These are phyloP conservation scores for Asterophora parasitica DNA, from an alignment of 768 basidiomycete genomes.

Conservation along the genomic window DNA sequence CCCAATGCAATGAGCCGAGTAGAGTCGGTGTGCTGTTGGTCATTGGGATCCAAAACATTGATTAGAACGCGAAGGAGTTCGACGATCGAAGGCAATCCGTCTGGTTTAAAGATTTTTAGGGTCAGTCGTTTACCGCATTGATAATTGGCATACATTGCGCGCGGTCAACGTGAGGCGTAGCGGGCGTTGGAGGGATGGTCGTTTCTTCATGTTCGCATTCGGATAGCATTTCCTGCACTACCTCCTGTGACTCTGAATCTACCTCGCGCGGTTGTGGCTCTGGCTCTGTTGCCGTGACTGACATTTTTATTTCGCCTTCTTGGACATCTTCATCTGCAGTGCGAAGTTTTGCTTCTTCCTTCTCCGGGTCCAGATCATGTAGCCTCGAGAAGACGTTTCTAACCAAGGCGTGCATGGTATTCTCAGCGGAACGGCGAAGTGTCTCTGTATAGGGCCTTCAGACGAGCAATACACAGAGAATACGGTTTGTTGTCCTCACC, in stretches of 20 bases:
- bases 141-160: slow-evolving; percentile 35
- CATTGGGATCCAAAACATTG: slow-evolving; percentile 91
- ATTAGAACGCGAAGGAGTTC: slow-evolving; percentile 93
- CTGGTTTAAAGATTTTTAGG: slow-evolving; percentile 31
- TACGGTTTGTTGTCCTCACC: slow-evolving; percentile 48
- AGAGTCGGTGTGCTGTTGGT: slow-evolving; percentile 94
- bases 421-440: slow-evolving; percentile 81
- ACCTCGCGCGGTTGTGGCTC: slow-evolving; percentile 16
- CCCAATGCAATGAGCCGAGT: slow-evolving; percentile 86
- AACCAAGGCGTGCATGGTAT: slow-evolving; percentile 84
- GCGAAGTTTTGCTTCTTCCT: slow-evolving; percentile 64
- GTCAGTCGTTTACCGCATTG: neutral
- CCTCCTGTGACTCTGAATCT: slow-evolving; percentile 17
- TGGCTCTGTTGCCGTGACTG: slow-evolving; percentile 26
- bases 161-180: slow-evolving; percentile 27
- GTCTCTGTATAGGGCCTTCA: slow-evolving; percentile 50
- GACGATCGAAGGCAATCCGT: slow-evolving; percentile 87
- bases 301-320: slow-evolving; percentile 15
- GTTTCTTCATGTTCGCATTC: slow-evolving; percentile 12
- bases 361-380: slow-evolving; percentile 54
- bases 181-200: slow-evolving; percentile 15
- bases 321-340: slow-evolving; percentile 44
- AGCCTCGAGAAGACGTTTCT: slow-evolving; percentile 77
- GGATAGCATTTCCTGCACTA: slow-evolving; percentile 4
- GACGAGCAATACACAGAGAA: slow-evolving; percentile 3